Percentiles rank a stretch among this genome's conserved stretches.
These are phyloP conservation scores for Penicillium sp. DNA, from an alignment of 2,329 filamentous ascomycete species.

Conservation along the genomic window DNA sequence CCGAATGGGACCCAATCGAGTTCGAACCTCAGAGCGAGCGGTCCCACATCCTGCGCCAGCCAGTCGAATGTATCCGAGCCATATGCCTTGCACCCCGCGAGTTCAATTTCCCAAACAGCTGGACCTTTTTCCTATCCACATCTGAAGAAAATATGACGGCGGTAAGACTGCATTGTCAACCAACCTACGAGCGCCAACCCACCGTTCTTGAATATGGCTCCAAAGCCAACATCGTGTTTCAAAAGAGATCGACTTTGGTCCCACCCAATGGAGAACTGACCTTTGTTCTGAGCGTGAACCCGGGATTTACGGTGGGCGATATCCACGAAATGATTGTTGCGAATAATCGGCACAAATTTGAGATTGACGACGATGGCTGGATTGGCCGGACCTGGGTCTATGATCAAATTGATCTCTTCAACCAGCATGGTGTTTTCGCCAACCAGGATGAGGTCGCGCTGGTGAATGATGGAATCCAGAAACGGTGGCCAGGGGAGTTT, in stretches of 20 bases:
- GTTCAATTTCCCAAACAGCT: neutral
- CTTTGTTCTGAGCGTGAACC: neutral
- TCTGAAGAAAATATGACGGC: neutral
- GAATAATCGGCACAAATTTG: neutral
- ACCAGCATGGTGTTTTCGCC: neutral
- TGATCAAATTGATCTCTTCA: neutral
- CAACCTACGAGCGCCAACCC: neutral
- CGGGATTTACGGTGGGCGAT: neutral
- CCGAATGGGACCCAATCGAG: neutral
- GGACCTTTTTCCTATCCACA: neutral
- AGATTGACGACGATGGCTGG: neutral
- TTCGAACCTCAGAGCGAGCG: neutral
- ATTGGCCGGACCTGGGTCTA: neutral
- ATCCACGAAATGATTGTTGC: neutral
- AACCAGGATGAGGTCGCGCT: neutral
- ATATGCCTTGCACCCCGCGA: neutral
- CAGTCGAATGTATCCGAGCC: neutral
- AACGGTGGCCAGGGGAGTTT: neutral
- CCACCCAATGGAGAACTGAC: neutral
- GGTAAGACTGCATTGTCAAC: neutral
- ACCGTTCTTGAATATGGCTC: neutral
- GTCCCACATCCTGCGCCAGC: neutral
- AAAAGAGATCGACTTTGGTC: neutral
- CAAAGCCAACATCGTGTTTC: neutral
- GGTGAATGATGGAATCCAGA: neutral